Percentiles rank a stretch among this genome's conserved stretches.
Conservation (phyloP, 805 yeast species). For the Starmerella kuoi region DNA sequence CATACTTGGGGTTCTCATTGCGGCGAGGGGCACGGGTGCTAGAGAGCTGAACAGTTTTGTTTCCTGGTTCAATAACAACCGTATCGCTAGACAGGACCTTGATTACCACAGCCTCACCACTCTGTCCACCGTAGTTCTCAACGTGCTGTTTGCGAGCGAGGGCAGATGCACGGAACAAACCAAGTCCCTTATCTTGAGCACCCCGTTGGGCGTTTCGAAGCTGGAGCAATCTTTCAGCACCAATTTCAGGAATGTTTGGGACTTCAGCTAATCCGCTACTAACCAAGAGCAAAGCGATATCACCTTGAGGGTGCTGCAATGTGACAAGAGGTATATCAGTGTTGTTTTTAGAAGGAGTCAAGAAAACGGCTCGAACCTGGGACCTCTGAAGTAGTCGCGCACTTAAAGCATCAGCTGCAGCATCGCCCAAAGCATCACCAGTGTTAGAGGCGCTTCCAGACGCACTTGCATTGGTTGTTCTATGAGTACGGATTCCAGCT, state of each 20-base stretch:
- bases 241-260: slow-evolving; percentile 70
- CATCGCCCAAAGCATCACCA: slow-evolving; percentile 31
- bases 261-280: slow-evolving; percentile 62
- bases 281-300: slow-evolving; percentile 54
- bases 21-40: slow-evolving; percentile 66
- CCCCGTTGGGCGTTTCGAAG: slow-evolving; percentile 53
- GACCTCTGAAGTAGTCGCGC: slow-evolving; percentile 49
- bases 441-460: slow-evolving; percentile 26
- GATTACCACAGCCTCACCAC: slow-evolving; percentile 43
- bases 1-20: slow-evolving; percentile 41
- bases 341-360: slow-evolving; percentile 42
- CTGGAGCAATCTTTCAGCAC: slow-evolving; percentile 47
- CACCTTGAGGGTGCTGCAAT: slow-evolving; percentile 63
- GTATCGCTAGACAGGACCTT: slow-evolving; percentile 62
- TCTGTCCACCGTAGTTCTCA: slow-evolving; percentile 20
- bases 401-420: slow-evolving; percentile 11
- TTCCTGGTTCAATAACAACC: slow-evolving; percentile 38
- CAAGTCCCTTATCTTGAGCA: slow-evolving; percentile 34
- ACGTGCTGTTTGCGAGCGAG: slow-evolving; percentile 39
- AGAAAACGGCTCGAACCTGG: slow-evolving; percentile 39
- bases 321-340: slow-evolving; percentile 35
- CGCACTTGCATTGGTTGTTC: slow-evolving; percentile 25
- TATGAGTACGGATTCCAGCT: slow-evolving; percentile 65
- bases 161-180: slow-evolving; percentile 12
- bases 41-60: slow-evolving; percentile 55